Evolutionary conservation across 2,329 filamentous ascomycete species (phyloP), one percentile per base, ranked within the genome.

Genomic region (Ramichloridium luteum): DNA sequence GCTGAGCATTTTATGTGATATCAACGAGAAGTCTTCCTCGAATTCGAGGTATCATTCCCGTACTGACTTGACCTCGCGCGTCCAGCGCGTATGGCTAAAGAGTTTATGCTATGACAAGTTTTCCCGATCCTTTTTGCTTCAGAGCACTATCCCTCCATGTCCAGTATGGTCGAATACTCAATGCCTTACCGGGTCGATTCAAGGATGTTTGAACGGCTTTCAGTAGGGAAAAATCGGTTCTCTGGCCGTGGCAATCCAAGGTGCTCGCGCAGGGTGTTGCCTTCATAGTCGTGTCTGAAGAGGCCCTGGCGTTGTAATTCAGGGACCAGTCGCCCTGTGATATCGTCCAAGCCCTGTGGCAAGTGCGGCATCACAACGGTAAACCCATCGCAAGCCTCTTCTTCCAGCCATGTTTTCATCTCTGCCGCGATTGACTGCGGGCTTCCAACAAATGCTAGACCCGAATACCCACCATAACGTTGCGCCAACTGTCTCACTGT

Each of bases 401-500:
- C 38, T 5, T 34, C 27, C 12, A 48, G 30, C 45, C 45, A 48
- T 15, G 31, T 17, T n/a, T 31, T 31, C 39, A 48, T 46, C 1
- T 43, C 44, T n/a, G 43, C 39, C 4, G 45, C 45, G 20, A 48
- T 45, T 6, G 22, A 31, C 25, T 43, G 30, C 4, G 43, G 38
- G 12, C 39, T 40, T 5, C 43, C 43, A 4, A 46, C 38, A 13
- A 46, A 45, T 14, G 45, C 40, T 6, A 46, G 32, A 12, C 45
- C 43, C 4, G 38, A 30, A 27, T 41, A 48, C 5, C 45, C 45
- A 9, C 43, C 45, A 8, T 43, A 42, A 15, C 43, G 33, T 29
- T 45, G 41, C 3, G 45, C 45, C 25, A 48, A 36, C 26, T 46
- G 45, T 8, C 43, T 35, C 4, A 48, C 45, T 11, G 43, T 46